Evolutionary conservation across 2,329 filamentous ascomycete genomes (phyloP).

Genomic region (Trichoderma guizhouense): DNA sequence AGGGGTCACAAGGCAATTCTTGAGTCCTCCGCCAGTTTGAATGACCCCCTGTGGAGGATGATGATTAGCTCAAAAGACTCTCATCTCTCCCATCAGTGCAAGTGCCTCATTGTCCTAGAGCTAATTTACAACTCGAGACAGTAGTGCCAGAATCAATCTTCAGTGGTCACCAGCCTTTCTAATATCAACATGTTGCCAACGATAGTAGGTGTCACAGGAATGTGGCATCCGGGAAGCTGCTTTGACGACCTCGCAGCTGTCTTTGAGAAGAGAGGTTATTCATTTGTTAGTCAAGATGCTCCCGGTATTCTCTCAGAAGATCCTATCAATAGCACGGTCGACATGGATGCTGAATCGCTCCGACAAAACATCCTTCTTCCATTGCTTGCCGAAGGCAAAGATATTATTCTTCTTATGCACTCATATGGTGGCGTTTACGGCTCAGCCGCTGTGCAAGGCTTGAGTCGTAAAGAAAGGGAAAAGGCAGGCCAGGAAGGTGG

Average conservation of each 20-base stretch:
- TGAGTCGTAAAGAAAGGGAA: not conserved
- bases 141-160: too few species aligned
- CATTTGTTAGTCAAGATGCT: not conserved
- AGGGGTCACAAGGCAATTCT: too few species aligned
- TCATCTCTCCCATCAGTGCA: too few species aligned
- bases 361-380: not conserved
- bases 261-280: not conserved
- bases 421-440: not conserved
- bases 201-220: not conserved
- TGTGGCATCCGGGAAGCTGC: not conserved
- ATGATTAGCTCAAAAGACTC: too few species aligned
- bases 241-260: not conserved
- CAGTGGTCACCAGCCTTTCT: too few species aligned
- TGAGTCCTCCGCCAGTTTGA: too few species aligned
- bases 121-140: too few species aligned
- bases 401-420: not conserved
- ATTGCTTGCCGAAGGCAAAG: not conserved
- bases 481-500: not conserved
- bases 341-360: not conserved
- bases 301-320: not conserved
- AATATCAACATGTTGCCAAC: not conserved
- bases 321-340: not conserved
- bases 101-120: too few species aligned
- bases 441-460: not conserved
- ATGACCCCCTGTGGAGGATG: too few species aligned